Conservation (phyloP, 2,329 filamentous ascomycete species). For the Fusarium luffae region DNA sequence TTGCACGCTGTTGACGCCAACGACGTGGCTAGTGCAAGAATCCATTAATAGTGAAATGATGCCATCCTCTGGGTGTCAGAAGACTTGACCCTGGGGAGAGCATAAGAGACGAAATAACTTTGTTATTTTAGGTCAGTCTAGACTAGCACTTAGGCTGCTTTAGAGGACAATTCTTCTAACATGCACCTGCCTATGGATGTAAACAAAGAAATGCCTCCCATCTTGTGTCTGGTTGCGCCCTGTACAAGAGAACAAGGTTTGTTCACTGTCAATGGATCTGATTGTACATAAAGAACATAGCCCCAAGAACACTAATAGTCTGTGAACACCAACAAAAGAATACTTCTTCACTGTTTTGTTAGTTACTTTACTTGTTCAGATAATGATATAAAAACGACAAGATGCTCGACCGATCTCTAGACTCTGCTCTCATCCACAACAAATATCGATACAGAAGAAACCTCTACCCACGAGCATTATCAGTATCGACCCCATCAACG, state of each 20-base stretch:
- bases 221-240: background rate
- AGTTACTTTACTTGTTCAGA: background rate
- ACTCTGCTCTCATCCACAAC: background rate
- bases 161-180: no score
- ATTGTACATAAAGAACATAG: constrained; percentile 15
- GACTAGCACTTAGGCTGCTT: no score
- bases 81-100: no score
- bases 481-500: background rate
- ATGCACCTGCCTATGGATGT: background rate
- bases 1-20: background rate
- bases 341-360: background rate
- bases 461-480: background rate
- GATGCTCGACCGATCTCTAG: background rate
- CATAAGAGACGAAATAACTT: no score
- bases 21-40: background rate
- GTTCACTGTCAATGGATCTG: background rate
- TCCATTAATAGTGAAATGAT: background rate
- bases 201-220: background rate
- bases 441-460: background rate
- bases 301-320: background rate
- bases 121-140: no score
- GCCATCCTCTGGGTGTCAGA: background rate
- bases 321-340: background rate
- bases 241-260: background rate
- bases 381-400: constrained; percentile 15